These are phyloP conservation scores for Arthroderma sp. DNA, from an alignment of 2,329 filamentous ascomycete genomes.

Conservation along the genomic window DNA sequence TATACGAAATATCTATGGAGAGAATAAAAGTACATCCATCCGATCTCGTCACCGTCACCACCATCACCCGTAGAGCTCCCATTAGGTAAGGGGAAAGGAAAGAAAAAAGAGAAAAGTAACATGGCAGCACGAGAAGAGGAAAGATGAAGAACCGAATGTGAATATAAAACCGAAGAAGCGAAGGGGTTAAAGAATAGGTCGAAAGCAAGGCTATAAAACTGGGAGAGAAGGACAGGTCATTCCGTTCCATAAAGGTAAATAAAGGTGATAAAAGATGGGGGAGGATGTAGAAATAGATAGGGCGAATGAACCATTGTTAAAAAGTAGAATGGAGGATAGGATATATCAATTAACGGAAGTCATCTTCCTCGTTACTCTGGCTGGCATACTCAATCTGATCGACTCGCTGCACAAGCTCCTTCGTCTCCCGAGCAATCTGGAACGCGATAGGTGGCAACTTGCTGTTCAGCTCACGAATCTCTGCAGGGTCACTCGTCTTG, in stretches of 20 bases:
- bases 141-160: not conserved
- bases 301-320: too few relatives aligned
- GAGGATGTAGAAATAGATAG: not conserved
- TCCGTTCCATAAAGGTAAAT: not conserved
- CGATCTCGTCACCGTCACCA: not conserved
- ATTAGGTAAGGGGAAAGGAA: not conserved
- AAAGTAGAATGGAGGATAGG: not conserved
- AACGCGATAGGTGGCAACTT: constrained; percentile 75
- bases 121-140: not conserved
- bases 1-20: constrained; percentile 1
- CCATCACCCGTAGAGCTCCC: not conserved
- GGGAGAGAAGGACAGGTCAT: not conserved
- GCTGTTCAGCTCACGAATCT: constrained; percentile 49
- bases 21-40: not conserved
- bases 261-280: constrained; percentile 6
- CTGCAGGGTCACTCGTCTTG: constrained; percentile 39
- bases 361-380: constrained; percentile 29
- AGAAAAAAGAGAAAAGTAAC: not conserved
- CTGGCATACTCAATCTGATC: constrained; percentile 27
- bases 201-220: not conserved
- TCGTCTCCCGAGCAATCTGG: constrained; percentile 69
- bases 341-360: constrained; percentile 24
- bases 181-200: not conserved
- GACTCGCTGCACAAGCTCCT: constrained; percentile 51
- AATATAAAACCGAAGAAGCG: not conserved